Evolutionary conservation across 345 rosid genomes (phyloP).

Genomic region (Eucalyptus melliodora): DNA sequence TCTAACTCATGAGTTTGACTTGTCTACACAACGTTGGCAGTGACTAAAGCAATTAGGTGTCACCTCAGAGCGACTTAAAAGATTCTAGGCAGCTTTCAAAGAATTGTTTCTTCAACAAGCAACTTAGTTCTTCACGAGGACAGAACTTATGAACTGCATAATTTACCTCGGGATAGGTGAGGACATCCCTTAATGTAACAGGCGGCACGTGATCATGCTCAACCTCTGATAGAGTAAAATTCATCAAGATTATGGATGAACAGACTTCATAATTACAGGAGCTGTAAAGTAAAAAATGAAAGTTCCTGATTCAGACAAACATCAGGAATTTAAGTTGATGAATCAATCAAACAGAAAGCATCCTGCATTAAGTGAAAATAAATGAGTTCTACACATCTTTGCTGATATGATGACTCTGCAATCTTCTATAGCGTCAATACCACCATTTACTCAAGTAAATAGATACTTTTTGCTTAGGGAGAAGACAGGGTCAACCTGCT

Average conservation of each 20-base stretch:
- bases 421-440: not conserved
- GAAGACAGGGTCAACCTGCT: not conserved
- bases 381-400: not conserved
- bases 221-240: slow-evolving; percentile 33
- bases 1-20: not conserved
- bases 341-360: not conserved
- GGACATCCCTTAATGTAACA: slow-evolving; percentile 61
- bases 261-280: not conserved
- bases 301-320: not conserved
- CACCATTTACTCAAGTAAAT: not conserved
- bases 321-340: not conserved
- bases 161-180: slow-evolving; percentile 51
- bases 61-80: not conserved
- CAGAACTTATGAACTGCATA: not conserved
- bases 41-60: not conserved
- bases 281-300: not conserved
- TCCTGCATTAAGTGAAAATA: not conserved
- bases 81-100: not conserved
- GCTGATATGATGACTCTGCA: not conserved
- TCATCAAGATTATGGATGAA: not conserved
- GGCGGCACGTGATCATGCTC: slow-evolving; percentile 29
- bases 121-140: not conserved
- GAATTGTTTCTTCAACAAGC: not conserved
- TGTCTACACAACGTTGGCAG: not conserved
- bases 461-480: not conserved